Conservation (phyloP, 768 basidiomycete genomes). For the Mycena olivaceomarginata region DNA sequence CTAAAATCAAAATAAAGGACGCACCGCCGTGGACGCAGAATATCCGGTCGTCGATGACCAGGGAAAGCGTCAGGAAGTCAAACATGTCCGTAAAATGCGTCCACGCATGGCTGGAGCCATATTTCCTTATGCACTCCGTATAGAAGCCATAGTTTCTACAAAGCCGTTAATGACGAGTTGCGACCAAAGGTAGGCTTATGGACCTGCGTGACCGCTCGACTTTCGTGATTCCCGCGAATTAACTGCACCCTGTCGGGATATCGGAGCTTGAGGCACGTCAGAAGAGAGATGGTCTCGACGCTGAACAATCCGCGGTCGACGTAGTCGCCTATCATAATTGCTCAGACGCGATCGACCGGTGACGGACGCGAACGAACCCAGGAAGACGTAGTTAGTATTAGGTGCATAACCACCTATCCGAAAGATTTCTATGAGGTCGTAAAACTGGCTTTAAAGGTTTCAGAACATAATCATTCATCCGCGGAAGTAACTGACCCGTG, state of each 20-base stretch:
- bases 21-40: conserved; percentile 99
- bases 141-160: conserved; percentile 99
- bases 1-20: conserved; percentile 46
- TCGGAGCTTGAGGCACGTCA: conserved; percentile 97
- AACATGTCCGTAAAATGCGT: conserved; percentile 99
- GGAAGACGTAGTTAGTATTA: conserved; percentile 98
- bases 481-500: conserved; percentile 85
- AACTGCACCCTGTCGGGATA: conserved; percentile 97
- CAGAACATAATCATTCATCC: conserved; percentile 46
- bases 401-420: conserved; percentile 98
- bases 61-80: conserved; percentile 97
- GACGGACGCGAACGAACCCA: conserved; percentile 76
- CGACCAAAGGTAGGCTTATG: conserved; percentile 56
- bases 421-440: conserved; percentile 99
- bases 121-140: conserved; percentile 98
- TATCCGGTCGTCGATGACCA: conserved; percentile 99
- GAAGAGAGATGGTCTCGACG: conserved; percentile 97
- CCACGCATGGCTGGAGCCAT: conserved; percentile 97
- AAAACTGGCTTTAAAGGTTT: conserved; percentile 91
- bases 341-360: conserved; percentile 34
- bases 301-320: conserved; percentile 98
- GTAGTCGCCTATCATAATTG: conserved; percentile 87
- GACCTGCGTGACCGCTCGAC: conserved; percentile 97
- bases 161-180: conserved; percentile 52
- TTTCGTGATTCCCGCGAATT: conserved; percentile 98